A percentile compares a stretch with the other conserved stretches of the same genome.
Evolutionary conservation across 495 filamentous ascomycete genomes (phyloP).

Genomic region (Aspergillus haitiensis): DNA sequence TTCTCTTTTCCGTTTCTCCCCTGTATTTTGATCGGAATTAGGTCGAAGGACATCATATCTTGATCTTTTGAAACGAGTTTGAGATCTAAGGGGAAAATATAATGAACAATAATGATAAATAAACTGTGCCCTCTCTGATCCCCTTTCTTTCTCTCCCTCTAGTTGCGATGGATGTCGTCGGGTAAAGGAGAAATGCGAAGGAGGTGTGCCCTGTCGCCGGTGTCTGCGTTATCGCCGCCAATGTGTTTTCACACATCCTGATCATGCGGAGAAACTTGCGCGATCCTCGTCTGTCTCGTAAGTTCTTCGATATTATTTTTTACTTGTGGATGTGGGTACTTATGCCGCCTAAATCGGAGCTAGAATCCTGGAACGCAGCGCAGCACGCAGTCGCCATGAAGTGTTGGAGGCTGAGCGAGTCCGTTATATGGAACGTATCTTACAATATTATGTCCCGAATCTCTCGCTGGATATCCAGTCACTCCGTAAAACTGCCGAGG

Average conservation of each 20-base stretch:
- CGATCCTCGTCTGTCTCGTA: slow-evolving; percentile 43
- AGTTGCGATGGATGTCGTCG: slow-evolving; percentile 52
- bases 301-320: slow-evolving; percentile 17
- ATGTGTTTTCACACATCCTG: slow-evolving; percentile 50
- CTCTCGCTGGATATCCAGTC: slow-evolving; percentile 47
- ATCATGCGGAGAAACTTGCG: slow-evolving; percentile 37
- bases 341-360: slow-evolving; percentile 1
- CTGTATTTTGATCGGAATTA: neutral
- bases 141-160: slow-evolving; percentile 14
- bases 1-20: neutral
- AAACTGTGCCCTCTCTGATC: slow-evolving; percentile 5
- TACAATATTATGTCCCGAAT: slow-evolving; percentile 46
- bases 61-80: no score
- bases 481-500: slow-evolving; percentile 42
- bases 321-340: neutral
- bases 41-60: neutral
- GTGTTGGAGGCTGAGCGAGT: slow-evolving; percentile 46
- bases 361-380: slow-evolving; percentile 41
- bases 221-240: slow-evolving; percentile 50
- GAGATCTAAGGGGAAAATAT: no score
- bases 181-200: slow-evolving; percentile 55
- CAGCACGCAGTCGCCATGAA: slow-evolving; percentile 41
- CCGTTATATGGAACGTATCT: slow-evolving; percentile 46
- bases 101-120: neutral
- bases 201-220: slow-evolving; percentile 51